Evolutionary conservation across 306 rosid genomes (phyloP).

Genomic region (Lathyrus aphaca): DNA sequence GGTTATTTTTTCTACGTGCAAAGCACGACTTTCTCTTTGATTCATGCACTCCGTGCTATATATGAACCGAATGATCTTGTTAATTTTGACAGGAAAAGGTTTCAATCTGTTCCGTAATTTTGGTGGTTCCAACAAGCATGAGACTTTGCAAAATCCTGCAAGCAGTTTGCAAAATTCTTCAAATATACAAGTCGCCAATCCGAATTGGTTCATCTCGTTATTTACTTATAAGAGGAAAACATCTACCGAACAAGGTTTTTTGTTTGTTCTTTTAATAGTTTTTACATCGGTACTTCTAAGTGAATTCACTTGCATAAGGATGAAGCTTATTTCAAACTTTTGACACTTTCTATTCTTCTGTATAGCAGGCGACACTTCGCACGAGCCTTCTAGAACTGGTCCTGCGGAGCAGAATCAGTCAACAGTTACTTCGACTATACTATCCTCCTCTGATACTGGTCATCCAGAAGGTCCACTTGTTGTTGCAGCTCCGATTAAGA

Average conservation of each 20-base stretch:
- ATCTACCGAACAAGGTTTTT: slow-evolving; percentile 35
- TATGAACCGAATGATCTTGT: slow-evolving; percentile 28
- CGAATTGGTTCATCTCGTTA: slow-evolving; percentile 46
- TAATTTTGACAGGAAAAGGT: slow-evolving; percentile 46
- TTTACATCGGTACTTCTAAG: neutral
- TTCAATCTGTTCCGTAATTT: slow-evolving; percentile 39
- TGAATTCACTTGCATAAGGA: slow-evolving; percentile 22
- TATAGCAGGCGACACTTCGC: slow-evolving; percentile 26
- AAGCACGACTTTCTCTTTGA: slow-evolving; percentile 6
- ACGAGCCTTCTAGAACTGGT: slow-evolving; percentile 29
- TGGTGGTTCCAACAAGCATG: slow-evolving; percentile 34
- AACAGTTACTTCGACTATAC: slow-evolving; percentile 16
- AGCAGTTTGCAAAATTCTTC: slow-evolving; percentile 38
- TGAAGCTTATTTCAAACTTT: slow-evolving; percentile 33
- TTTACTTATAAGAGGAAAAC: slow-evolving; percentile 36
- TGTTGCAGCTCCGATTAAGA: slow-evolving; percentile 12
- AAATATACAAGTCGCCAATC: slow-evolving; percentile 31
- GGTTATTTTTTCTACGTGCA: slow-evolving; percentile 8
- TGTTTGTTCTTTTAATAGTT: neutral
- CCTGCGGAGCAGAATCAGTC: slow-evolving; percentile 28
- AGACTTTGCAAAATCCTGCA: slow-evolving; percentile 32
- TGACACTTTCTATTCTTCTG: neutral
- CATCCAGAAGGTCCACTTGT: slow-evolving; percentile 21
- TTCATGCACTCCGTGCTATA: neutral
- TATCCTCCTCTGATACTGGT: slow-evolving; percentile 26